These are phyloP conservation scores for Sclerotinia sclerotiorum DNA, from an alignment of 2,329 filamentous ascomycete species.

Conservation along the genomic window DNA sequence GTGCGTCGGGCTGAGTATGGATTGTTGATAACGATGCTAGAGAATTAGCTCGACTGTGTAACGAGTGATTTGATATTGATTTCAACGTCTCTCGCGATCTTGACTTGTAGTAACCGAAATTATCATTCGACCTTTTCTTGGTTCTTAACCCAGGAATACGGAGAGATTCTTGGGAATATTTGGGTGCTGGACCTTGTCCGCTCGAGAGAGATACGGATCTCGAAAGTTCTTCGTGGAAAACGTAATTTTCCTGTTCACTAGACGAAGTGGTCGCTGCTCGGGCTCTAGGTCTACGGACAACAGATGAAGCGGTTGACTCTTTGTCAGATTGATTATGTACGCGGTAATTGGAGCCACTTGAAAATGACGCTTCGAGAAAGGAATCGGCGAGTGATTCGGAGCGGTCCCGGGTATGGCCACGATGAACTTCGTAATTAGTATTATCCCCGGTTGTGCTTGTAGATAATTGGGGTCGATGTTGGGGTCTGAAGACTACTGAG, in stretches of 20 bases:
- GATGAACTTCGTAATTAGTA: constrained; percentile 19
- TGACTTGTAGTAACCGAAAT: constrained; percentile 50
- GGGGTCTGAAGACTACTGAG: constrained; percentile 16
- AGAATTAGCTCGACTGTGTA: constrained; percentile 48
- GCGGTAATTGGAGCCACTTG: constrained; percentile 49
- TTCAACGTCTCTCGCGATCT: constrained; percentile 53
- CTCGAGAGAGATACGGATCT: constrained; percentile 43
- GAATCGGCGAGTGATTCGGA: constrained; percentile 20
- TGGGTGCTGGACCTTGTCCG: constrained; percentile 32
- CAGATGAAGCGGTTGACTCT: constrained; percentile 43
- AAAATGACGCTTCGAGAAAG: constrained; percentile 24
- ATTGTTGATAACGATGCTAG: constrained; percentile 57
- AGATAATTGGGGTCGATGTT: constrained; percentile 19
- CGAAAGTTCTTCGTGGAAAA: constrained; percentile 50
- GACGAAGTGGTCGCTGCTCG: constrained; percentile 28
- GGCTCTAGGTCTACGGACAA: constrained; percentile 40
- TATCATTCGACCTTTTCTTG: constrained; percentile 50
- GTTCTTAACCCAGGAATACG: constrained; percentile 56
- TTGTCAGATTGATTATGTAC: constrained; percentile 48
- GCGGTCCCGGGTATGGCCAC: constrained; percentile 8
- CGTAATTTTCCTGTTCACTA: constrained; percentile 49
- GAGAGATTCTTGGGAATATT: constrained; percentile 62
- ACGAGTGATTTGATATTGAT: constrained; percentile 22
- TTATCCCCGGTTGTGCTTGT: constrained; percentile 22
- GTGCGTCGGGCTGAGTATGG: constrained; percentile 43